Evolutionary conservation across 2,329 filamentous ascomycete species (phyloP), one percentile per base, ranked within the genome.

Genomic region (Colletotrichum shisoi): DNA sequence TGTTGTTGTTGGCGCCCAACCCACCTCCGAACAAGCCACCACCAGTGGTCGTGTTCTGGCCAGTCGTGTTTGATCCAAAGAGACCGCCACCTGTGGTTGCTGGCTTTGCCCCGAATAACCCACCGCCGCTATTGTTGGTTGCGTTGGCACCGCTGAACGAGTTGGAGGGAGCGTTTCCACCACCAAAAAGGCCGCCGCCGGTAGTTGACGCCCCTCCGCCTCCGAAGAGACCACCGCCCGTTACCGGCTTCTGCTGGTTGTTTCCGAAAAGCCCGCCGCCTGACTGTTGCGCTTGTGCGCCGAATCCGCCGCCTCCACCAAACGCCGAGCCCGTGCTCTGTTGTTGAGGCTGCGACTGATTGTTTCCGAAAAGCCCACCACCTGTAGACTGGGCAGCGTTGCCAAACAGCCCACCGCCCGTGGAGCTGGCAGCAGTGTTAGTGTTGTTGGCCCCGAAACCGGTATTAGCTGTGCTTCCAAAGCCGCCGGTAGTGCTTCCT

Each of bases 21-120:
- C 72, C 73, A 15, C 86, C 85, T 15, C 86, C 85, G 69, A 89
- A 89, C 17, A 88, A 74, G 39, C 85, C 79, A 31, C 80, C 80
- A 13, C 74, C 72, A 13, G 72, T 75, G 31, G 57, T 59, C 19
- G 59, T 52, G 42, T 75, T 73, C 71, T 78, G 79, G 17, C 65
- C 62, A 31, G 74, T 71, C 57, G 77, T 75, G 57, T 76, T 78
- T 31, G 75, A 59, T 59, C 69, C 68, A 63, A 89, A 89, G 3
- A 87, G 76, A 1, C 84, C 80, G 5, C 79, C 79, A 6, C 80
- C 78, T 24, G 79, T 73, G 40, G 78, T 74, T 37, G 75, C 71
- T 51, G 75, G 79, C 69, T 83, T 81, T 57, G 76, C 75, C 15
- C 78, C 65, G 37, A 84, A 85, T 1, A 84, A 73, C 44, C 80